Evolutionary conservation across 163 green algal genomes (phyloP).

Genomic region (Chlamydomonas reinhardtii): DNA sequence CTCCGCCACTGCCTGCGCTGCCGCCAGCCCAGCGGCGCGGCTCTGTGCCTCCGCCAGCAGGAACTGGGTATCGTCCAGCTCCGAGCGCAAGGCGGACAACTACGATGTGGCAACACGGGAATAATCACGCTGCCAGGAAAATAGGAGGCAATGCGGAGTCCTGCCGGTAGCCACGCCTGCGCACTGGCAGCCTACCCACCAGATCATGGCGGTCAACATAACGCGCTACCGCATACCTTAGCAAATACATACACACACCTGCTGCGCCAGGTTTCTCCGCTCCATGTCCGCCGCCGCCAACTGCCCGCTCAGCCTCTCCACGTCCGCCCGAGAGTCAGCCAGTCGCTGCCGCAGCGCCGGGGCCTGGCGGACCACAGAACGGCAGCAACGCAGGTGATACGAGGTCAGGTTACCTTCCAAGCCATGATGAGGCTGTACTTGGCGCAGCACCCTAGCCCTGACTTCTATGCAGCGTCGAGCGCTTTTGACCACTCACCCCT

Average conservation of each 20-base stretch:
- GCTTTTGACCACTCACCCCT: neutral
- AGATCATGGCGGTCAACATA: no score
- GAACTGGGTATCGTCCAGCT: constrained; percentile 44
- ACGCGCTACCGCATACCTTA: no score
- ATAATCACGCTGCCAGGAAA: no score
- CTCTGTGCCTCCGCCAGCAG: constrained; percentile 26
- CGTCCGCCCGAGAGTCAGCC: constrained; percentile 36
- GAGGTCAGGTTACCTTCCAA: no score
- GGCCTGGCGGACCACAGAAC: constrained; percentile 25
- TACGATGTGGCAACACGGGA: neutral
- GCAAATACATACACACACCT: no score
- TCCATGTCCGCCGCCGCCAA: neutral
- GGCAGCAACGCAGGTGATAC: no score
- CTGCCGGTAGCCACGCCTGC: no score
- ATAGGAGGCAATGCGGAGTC: no score
- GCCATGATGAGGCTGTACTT: neutral
- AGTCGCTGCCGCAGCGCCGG: constrained; percentile 43
- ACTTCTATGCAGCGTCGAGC: no score
- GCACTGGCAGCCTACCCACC: no score
- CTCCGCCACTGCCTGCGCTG: neutral
- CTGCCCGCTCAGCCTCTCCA: constrained; percentile 22
- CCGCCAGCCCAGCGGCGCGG: neutral
- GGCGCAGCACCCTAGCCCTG: neutral
- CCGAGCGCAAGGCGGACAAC: constrained; percentile 26
- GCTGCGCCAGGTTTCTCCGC: constrained; percentile 6